These are phyloP conservation scores for Trypanosoma platydactyli DNA, from an alignment of 208 protist species.

Conservation along the genomic window DNA sequence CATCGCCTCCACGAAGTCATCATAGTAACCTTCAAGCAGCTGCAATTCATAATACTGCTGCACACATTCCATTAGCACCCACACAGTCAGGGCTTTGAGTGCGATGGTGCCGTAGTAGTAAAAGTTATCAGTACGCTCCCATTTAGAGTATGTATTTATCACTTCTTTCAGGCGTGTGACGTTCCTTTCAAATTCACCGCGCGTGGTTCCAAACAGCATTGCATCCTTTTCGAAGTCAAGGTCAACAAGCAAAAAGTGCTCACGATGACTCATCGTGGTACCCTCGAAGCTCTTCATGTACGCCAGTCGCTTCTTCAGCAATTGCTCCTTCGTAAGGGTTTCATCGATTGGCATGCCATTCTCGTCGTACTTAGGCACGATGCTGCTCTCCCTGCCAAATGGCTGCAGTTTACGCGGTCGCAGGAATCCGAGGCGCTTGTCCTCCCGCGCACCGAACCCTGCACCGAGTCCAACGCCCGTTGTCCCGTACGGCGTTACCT, in stretches of 20 bases:
- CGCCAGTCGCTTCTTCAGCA: constrained; percentile 64
- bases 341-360: constrained; percentile 75
- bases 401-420: constrained; percentile 72
- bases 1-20: constrained; percentile 68
- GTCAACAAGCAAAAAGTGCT: constrained; percentile 89
- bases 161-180: constrained; percentile 78
- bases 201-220: constrained; percentile 75
- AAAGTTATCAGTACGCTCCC: constrained; percentile 86
- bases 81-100: constrained; percentile 66
- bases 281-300: constrained; percentile 86
- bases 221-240: constrained; percentile 88
- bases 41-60: constrained; percentile 82
- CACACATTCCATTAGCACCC: constrained; percentile 72
- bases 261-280: constrained; percentile 68
- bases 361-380: constrained; percentile 71
- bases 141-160: constrained; percentile 76
- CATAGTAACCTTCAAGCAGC: constrained; percentile 65
- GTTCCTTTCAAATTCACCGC: constrained; percentile 84
- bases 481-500: constrained; percentile 63
- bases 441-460: constrained; percentile 75
- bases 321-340: constrained; percentile 53
- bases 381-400: constrained; percentile 40
- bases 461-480: constrained; percentile 62
- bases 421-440: constrained; percentile 84
- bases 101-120: constrained; percentile 78